Percentiles rank a stretch among this genome's conserved stretches.
These are phyloP conservation scores for Hypoxylon intermedium DNA, from an alignment of 495 filamentous ascomycete species.

Conservation along the genomic window DNA sequence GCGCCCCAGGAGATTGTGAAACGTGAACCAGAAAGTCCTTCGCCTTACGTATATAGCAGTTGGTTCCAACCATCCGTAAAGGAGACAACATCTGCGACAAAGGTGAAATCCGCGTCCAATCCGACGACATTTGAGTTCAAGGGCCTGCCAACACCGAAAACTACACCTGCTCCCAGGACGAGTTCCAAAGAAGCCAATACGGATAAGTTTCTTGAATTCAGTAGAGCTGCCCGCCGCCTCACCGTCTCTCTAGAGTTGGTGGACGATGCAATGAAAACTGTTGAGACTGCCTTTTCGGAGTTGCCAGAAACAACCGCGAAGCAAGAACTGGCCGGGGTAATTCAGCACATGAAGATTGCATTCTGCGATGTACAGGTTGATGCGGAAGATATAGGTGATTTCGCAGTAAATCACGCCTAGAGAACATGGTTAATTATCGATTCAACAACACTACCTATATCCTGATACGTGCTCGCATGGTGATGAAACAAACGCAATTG, in stretches of 20 bases:
- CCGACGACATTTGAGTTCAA: neutral
- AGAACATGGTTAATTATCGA: neutral
- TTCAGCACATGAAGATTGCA: neutral
- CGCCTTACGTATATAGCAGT: neutral
- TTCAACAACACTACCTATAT: too few relatives aligned
- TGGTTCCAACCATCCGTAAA: neutral
- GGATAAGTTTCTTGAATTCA: neutral
- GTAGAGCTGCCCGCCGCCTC: neutral
- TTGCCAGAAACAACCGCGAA: neutral
- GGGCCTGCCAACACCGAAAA: neutral
- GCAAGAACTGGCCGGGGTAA: neutral
- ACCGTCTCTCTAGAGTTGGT: neutral
- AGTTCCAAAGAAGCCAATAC: neutral
- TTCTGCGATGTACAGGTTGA: conserved; percentile 8
- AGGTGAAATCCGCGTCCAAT: neutral
- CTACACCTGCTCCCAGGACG: neutral
- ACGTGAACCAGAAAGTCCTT: neutral
- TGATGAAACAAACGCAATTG: too few relatives aligned
- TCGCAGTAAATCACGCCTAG: neutral
- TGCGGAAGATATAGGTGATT: neutral
- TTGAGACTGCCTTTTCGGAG: conserved; percentile 1
- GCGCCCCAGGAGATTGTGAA: neutral
- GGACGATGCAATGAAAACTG: neutral
- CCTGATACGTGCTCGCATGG: too few relatives aligned
- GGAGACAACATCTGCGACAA: neutral